A percentile compares a stretch with the other conserved stretches of the same genome.
Conservation (phyloP, 140 eudicot genomes). For the Anethum foeniculum region DNA sequence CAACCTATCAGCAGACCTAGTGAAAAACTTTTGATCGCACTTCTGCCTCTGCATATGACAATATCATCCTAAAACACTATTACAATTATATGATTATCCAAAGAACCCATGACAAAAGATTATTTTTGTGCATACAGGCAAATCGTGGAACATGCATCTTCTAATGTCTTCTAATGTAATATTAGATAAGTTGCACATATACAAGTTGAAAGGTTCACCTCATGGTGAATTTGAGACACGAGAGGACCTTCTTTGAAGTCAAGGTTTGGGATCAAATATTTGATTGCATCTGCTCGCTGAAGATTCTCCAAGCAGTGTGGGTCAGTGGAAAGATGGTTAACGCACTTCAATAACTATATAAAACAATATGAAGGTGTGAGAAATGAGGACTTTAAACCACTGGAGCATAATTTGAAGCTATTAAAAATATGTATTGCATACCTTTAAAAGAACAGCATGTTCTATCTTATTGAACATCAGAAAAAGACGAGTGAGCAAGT, state of each 20-base stretch:
- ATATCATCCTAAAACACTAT: background rate
- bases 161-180: background rate
- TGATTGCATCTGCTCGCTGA: slow-evolving; percentile 96
- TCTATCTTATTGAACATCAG: slow-evolving; percentile 90
- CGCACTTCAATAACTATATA: slow-evolving; percentile 66
- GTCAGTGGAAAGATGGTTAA: slow-evolving; percentile 85
- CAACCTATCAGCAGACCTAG: background rate
- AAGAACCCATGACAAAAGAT: background rate
- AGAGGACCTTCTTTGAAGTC: slow-evolving; percentile 94
- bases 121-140: background rate
- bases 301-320: slow-evolving; percentile 94
- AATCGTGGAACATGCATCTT: slow-evolving; percentile 1
- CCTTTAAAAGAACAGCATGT: slow-evolving; percentile 87
- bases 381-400: background rate
- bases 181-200: background rate
- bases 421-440: slow-evolving; percentile 2
- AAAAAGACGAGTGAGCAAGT: slow-evolving; percentile 85
- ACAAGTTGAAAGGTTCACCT: slow-evolving; percentile 39
- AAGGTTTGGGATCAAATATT: slow-evolving; percentile 85
- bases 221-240: slow-evolving; percentile 84
- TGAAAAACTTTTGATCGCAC: background rate
- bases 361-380: slow-evolving; percentile 6
- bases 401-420: slow-evolving; percentile 2
- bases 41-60: background rate
- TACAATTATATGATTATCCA: background rate